Evolutionary conservation across 805 yeast genomes (phyloP), one percentile per base, ranked within the genome.

Genomic region (Citeromyces matritensis): DNA sequence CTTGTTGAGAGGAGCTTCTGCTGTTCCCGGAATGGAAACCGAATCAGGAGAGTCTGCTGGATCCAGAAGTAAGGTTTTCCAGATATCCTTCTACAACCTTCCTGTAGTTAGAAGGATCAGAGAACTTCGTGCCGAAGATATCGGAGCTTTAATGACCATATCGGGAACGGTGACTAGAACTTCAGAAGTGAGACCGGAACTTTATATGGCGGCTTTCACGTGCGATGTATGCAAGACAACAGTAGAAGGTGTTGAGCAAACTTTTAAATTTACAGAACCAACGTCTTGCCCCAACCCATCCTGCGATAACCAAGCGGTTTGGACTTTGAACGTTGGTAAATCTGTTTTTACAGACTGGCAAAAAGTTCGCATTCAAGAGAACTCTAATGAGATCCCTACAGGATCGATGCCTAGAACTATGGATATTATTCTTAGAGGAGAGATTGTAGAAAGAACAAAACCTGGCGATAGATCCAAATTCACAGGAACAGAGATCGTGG

Each of bases 391-490:
- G 54, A 88, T 88, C 35, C 98, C 98, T 17, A 84, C 95, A 0
- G 98, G 98, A 19, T 85, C 96, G 3, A 88, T 88, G 98, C 98
- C 98, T 15, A 72, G 98, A 51, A 88, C 95, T 2, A 55, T 88
- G 45, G 98, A 88, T 51, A 88, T 88, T 15, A 80, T 88, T 32
- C 57, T 88, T 36, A 66, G 98, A 44, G 97, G 97, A 32, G 96
- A 88, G 42, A 66, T 84, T 33, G 97, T 91, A 6, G 98, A 88
- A 49, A 66, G 85, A 41, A 96, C 96, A 3, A 91, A 88, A 53
- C 96, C 98, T 2, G 98, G 98, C 41, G 97, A 88, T 54, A 80
- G 83, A 50, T 82, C 95, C 57, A 72, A 73, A 41, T 85, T 91
- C 51, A 83, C 94, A 0, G 98, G 98, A 29, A 78, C 94, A 1